Percentiles rank a stretch among this genome's conserved stretches.
These are phyloP conservation scores for Neoboletus brunneissimus DNA, from an alignment of 768 basidiomycete species.

Conservation along the genomic window DNA sequence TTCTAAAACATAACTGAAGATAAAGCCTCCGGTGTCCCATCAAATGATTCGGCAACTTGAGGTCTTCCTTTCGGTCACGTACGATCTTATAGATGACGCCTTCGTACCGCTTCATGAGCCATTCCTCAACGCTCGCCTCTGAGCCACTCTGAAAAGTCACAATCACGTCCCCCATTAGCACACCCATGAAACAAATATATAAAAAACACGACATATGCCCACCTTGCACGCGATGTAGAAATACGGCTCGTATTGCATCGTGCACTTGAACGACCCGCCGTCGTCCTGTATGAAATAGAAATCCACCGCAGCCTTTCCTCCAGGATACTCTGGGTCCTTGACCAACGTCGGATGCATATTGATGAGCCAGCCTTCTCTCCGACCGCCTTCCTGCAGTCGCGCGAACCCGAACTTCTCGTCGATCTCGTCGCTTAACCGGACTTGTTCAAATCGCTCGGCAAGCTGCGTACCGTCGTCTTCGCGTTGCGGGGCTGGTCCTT, in stretches of 20 bases:
- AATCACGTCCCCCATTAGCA: conserved; percentile 1
- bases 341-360: conserved; percentile 98
- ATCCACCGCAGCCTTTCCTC: conserved; percentile 88
- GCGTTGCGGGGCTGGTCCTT: conserved; percentile 55
- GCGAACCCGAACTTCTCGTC: conserved; percentile 92
- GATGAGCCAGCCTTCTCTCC: conserved; percentile 88
- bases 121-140: conserved; percentile 91
- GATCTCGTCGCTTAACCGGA: conserved; percentile 74
- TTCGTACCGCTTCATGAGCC: conserved; percentile 91
- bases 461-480: conserved; percentile 90
- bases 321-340: conserved; percentile 80
- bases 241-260: conserved; percentile 91
- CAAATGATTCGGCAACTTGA: conserved; percentile 93
- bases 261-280: conserved; percentile 94
- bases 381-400: conserved; percentile 72
- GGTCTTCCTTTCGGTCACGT: conserved; percentile 87
- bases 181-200: neutral
- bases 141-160: conserved; percentile 61
- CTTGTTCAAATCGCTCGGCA: conserved; percentile 83
- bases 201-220: conserved; percentile 15
- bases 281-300: conserved; percentile 98
- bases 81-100: conserved; percentile 76
- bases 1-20: conserved; percentile 86
- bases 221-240: conserved; percentile 93
- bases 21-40: conserved; percentile 91